Conservation (phyloP, 2,329 filamentous ascomycete genomes). For the Diplodia scrobiculata region DNA sequence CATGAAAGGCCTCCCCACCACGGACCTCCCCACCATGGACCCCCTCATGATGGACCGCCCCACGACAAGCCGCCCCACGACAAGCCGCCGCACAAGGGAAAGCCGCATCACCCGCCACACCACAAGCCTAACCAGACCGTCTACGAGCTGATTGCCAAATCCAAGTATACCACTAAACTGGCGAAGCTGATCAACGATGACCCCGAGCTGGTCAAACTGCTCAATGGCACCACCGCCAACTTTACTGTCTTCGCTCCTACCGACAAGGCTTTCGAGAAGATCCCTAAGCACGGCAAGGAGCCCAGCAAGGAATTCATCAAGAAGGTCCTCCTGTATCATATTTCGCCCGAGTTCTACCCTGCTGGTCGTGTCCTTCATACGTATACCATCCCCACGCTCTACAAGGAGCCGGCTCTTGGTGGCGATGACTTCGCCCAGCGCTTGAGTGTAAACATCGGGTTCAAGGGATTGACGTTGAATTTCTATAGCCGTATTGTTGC, state of each 20-base stretch:
- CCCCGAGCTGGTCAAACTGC: constrained; percentile 67
- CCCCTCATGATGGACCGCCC: constrained; percentile 30
- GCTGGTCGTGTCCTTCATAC: constrained; percentile 65
- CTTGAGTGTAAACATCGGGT: constrained; percentile 66
- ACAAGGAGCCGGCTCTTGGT: constrained; percentile 63
- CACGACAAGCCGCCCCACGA: constrained; percentile 35
- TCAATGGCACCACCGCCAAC: constrained; percentile 75
- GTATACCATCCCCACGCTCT: constrained; percentile 73
- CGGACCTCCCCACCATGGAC: constrained; percentile 13
- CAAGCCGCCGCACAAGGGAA: constrained; percentile 35
- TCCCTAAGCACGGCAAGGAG: constrained; percentile 59
- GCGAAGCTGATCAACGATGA: constrained; percentile 73
- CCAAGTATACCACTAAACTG: constrained; percentile 76
- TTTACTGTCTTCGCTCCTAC: constrained; percentile 81
- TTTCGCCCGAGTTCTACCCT: constrained; percentile 68
- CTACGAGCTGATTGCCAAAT: constrained; percentile 75
- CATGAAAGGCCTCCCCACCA: constrained; percentile 33
- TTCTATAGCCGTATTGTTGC: constrained; percentile 72
- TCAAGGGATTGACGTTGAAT: constrained; percentile 70
- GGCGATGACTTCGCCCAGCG: constrained; percentile 65
- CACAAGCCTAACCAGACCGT: constrained; percentile 66
- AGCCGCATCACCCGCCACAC: constrained; percentile 41
- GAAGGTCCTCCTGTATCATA: constrained; percentile 72
- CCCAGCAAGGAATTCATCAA: constrained; percentile 71
- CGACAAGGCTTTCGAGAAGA: constrained; percentile 72